phyloP scores from a whole-genome alignment of 495 filamentous ascomycete species.

The Diplogelasinospora grovesii region DNA sequence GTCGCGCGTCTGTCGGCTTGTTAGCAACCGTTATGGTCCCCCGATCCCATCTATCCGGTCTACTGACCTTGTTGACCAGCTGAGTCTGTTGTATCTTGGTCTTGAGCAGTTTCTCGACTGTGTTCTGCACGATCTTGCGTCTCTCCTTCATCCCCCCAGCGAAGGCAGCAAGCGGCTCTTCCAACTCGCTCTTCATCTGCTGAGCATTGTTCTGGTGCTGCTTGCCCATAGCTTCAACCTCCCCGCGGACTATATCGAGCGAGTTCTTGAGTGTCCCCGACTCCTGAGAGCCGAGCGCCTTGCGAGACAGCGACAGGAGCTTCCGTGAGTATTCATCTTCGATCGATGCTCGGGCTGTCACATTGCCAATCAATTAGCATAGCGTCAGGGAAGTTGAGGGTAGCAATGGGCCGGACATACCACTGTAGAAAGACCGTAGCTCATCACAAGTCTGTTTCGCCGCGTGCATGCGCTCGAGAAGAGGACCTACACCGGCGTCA shows the following conservation, averaged over 20 bases:
- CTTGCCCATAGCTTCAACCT: conserved; percentile 93
- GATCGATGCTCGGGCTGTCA: conserved; percentile 75
- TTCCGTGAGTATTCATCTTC: conserved; percentile 98
- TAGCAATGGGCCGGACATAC: conserved; percentile 38
- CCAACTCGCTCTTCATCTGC: conserved; percentile 96
- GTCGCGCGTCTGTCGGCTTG: conserved; percentile 64
- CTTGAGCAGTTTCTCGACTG: conserved; percentile 90
- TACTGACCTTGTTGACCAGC: conserved; percentile 78
- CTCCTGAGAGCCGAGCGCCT: conserved; percentile 85
- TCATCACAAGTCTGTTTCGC: conserved; percentile 96
- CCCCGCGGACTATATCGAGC: conserved; percentile 77
- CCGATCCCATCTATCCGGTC: background rate
- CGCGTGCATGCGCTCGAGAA: conserved; percentile 93
- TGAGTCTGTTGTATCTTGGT: conserved; percentile 87
- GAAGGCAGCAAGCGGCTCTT: conserved; percentile 89
- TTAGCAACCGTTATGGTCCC: conserved; percentile 2
- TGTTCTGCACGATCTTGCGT: conserved; percentile 88
- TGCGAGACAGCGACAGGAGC: conserved; percentile 75
- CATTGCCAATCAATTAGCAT: conserved; percentile 6
- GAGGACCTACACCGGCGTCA: conserved; percentile 87
- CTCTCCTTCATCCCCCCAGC: conserved; percentile 90
- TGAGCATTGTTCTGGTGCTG: conserved; percentile 80
- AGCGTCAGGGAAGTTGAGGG: background rate
- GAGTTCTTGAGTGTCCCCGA: conserved; percentile 74
- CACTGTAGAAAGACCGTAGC: conserved; percentile 81